These are phyloP conservation scores for Macrotyloma uniflorum DNA, from an alignment of 306 rosid genomes.

Conservation along the genomic window DNA sequence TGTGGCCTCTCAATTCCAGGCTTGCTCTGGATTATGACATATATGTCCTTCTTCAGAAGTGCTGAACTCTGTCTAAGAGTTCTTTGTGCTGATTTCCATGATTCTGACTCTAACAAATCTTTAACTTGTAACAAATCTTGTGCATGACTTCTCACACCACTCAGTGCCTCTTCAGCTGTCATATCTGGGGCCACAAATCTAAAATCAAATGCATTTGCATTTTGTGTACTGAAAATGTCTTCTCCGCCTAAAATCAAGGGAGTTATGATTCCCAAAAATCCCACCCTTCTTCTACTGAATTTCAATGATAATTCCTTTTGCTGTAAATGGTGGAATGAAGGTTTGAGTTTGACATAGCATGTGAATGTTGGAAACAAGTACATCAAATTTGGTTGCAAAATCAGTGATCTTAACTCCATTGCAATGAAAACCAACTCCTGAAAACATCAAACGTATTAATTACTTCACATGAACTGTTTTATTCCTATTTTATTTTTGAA, in stretches of 20 bases:
- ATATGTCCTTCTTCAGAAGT: slow-evolving; percentile 58
- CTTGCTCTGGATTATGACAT: slow-evolving; percentile 63
- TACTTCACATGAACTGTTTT: slow-evolving; percentile 28
- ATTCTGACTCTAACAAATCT: slow-evolving; percentile 56
- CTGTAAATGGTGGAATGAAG: slow-evolving; percentile 8
- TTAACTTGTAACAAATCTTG: slow-evolving; percentile 45
- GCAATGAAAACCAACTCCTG: slow-evolving; percentile 13
- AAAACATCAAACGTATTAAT: slow-evolving; percentile 17
- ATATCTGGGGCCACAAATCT: slow-evolving; percentile 41
- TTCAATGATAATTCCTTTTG: slow-evolving; percentile 32
- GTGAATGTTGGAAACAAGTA: slow-evolving; percentile 45
- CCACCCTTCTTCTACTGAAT: slow-evolving; percentile 41
- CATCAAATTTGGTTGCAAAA: slow-evolving; percentile 41
- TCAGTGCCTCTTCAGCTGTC: slow-evolving; percentile 48
- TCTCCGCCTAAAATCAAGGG: slow-evolving; percentile 28
- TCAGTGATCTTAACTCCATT: slow-evolving; percentile 51
- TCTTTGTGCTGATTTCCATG: slow-evolving; percentile 69
- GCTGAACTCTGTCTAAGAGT: slow-evolving; percentile 59
- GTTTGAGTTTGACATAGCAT: slow-evolving; percentile 41
- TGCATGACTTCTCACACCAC: slow-evolving; percentile 46
- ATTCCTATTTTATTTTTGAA: background rate
- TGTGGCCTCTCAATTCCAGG: slow-evolving; percentile 67
- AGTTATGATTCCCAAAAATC: slow-evolving; percentile 6
- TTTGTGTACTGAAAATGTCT: slow-evolving; percentile 9
- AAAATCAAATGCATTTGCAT: slow-evolving; percentile 58